Evolutionary conservation across 441 rosid genomes (phyloP), one percentile per base, ranked within the genome.

Genomic region (Manihot esculenta): DNA sequence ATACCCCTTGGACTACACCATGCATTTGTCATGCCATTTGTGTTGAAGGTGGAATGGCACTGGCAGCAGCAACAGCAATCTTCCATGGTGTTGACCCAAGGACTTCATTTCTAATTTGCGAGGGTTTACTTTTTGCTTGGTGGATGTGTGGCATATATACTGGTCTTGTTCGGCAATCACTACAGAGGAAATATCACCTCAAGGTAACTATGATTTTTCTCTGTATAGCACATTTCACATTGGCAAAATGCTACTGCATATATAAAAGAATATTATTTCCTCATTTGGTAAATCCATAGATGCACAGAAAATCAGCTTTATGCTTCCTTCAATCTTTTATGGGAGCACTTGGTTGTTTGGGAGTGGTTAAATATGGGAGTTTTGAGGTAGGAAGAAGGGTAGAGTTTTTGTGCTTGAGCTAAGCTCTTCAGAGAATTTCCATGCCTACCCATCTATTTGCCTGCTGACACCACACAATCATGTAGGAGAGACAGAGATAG

Each of bases 71-170:
- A 3, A 87, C 96, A 12, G 81, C 84, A 2, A 71, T 88, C 75
- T 79, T 87, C 75, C 79, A 87, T 64, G 97, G 99, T 20, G 70
- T 92, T 72, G 96, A 89, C 68, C 96, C 97, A 14, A 79, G 84
- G 72, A 89, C 97, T 21, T 81, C 94, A 27, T 88, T 89, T 21
- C 92, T 94, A 71, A 83, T 92, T 8, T 82, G 88, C 15, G 99
- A 94, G 83, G 85, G 93, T 64, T 84, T 92, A 69, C 84, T 92
- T 68, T 94, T 94, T 71, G 86, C 97, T 62, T 94, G 97, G 99
- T 90, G 97, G 99, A 86, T 94, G 83, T 92, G 97, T 78, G 97
- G 97, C 58, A 89, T 91, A 72, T 94, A 92, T 70, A 92, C 90
- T 49, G 97, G 99, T 61, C 79, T 92, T 69, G 74, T 84, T 72